Evolutionary conservation across 495 filamentous ascomycete genomes (phyloP).

Genomic region (Aspergillus diversus): DNA sequence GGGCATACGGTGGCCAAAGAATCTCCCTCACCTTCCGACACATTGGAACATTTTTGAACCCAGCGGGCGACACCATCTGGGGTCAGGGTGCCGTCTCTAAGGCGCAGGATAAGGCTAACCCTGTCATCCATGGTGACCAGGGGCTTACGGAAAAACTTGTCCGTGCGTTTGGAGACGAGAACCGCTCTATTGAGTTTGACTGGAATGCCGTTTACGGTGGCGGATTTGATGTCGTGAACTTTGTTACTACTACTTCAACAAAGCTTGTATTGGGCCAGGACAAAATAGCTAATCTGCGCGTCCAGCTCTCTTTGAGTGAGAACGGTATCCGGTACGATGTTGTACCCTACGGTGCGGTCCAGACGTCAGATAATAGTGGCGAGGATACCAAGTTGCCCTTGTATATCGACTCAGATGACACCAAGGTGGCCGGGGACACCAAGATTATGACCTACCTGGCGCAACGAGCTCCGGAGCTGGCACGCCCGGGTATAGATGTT

Average conservation of each 20-base stretch:
- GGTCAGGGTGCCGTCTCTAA: slow-evolving; percentile 86
- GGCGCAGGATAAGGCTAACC: slow-evolving; percentile 53
- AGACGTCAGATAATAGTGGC: background rate
- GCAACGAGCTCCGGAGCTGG: slow-evolving; percentile 25
- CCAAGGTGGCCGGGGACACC: slow-evolving; percentile 36
- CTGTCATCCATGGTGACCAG: slow-evolving; percentile 69
- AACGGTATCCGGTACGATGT: slow-evolving; percentile 57
- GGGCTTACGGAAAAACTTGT: slow-evolving; percentile 71
- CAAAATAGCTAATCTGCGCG: slow-evolving; percentile 57
- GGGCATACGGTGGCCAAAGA: slow-evolving; percentile 71
- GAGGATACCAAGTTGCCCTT: slow-evolving; percentile 23
- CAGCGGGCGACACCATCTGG: slow-evolving; percentile 71
- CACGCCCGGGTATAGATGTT: slow-evolving; percentile 37
- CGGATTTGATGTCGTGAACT: slow-evolving; percentile 89
- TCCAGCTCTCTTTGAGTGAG: slow-evolving; percentile 62
- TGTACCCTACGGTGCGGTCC: slow-evolving; percentile 10
- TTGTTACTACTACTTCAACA: slow-evolving; percentile 54
- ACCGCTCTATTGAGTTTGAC: slow-evolving; percentile 72
- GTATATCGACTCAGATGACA: slow-evolving; percentile 36
- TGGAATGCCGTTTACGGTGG: slow-evolving; percentile 78
- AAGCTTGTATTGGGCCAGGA: slow-evolving; percentile 59
- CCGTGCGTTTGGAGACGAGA: slow-evolving; percentile 82
- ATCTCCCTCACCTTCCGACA: slow-evolving; percentile 92
- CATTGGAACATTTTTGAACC: slow-evolving; percentile 82
- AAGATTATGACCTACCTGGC: slow-evolving; percentile 38